phyloP scores from a whole-genome alignment of 768 basidiomycete genomes.

The Lactarius hatsudake region DNA sequence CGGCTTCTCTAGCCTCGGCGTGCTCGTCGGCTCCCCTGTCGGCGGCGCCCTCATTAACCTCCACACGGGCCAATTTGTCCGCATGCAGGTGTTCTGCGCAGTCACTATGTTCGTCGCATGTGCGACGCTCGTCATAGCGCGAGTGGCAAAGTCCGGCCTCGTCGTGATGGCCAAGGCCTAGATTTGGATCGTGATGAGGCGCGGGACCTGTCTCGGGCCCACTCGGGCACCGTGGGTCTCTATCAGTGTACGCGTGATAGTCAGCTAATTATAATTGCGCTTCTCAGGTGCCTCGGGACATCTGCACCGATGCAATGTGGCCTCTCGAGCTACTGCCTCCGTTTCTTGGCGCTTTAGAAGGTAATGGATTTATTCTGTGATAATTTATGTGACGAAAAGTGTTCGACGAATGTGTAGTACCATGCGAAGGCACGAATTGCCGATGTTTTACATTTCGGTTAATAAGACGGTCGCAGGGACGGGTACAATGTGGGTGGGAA shows the following conservation, averaged over 20 bases:
- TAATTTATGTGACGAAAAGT: too few species aligned
- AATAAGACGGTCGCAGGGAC: not conserved
- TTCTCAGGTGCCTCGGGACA: not conserved
- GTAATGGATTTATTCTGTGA: too few species aligned
- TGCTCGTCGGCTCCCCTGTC: conserved; percentile 30
- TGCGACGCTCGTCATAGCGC: conserved; percentile 1
- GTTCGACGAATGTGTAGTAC: too few species aligned
- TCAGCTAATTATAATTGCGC: not conserved
- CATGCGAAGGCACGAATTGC: not conserved
- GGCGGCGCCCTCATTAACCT: conserved; percentile 26
- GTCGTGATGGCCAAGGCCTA: conserved; percentile 14
- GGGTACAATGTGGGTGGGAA: not conserved
- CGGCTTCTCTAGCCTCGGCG: conserved; percentile 23
- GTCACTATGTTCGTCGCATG: conserved; percentile 1
- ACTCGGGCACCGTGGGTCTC: not conserved
- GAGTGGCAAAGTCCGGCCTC: conserved; percentile 9
- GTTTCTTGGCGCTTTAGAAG: too few species aligned
- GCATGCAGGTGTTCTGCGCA: conserved; percentile 21
- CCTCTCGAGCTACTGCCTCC: not conserved
- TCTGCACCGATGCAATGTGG: not conserved
- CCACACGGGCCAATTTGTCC: conserved; percentile 15
- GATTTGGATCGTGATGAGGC: not conserved
- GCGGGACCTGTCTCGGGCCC: not conserved
- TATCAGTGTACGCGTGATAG: too few species aligned
- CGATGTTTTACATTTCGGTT: not conserved